Base-by-base conservation (phyloP, 768 basidiomycete genomes). In the Suillus fuscotomentosus region DNA sequence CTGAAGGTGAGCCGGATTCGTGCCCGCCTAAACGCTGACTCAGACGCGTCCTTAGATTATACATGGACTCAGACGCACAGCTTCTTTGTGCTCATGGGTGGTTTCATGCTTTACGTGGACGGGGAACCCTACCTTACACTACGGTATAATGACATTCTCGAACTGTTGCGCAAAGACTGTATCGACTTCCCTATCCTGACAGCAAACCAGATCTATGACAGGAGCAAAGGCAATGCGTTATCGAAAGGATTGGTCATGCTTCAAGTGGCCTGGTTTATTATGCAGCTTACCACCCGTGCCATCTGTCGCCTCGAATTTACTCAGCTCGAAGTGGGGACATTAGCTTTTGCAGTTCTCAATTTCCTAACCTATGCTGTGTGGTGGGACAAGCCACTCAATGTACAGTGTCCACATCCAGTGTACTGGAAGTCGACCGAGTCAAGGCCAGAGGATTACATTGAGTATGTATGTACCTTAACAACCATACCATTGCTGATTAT, bases 311-410 rank as follows among this genome's bases (percentile, higher is more conserved):
- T 81, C 17, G 68, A 2, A n/a, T 51, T 77, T 15, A 78, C 77
- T 9, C 71, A 77, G 45, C 70, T 81, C 14, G 78, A 81, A 65
- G 64, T 79, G 11, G 66, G 73, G 3, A 81, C 80, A 1, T 36
- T 79, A 31, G 79, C 74, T 0, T 77, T 76, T 60, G 74, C 72
- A 2, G 53, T 71, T 4, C 66, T 80, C 42, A 79, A 75, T 41
- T 65, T 72, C 20, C 63, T 71, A 15, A 74, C 71, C 8, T 81
- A 78, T 64, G 41, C 61, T 0, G 60, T 77, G 2, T 81, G 81
- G 80, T 80, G 76, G 79, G 41, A 72, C 34, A 82, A 82, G 67
- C 81, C 80, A 3, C 70, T 75, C 13, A 73, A 76, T 55, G 75
- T 80, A 0, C 65, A 65, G 14, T 66, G 63, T 15, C 72, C 69